Conservation (phyloP, 257 asterid species). For the Handroanthus guayacan region DNA sequence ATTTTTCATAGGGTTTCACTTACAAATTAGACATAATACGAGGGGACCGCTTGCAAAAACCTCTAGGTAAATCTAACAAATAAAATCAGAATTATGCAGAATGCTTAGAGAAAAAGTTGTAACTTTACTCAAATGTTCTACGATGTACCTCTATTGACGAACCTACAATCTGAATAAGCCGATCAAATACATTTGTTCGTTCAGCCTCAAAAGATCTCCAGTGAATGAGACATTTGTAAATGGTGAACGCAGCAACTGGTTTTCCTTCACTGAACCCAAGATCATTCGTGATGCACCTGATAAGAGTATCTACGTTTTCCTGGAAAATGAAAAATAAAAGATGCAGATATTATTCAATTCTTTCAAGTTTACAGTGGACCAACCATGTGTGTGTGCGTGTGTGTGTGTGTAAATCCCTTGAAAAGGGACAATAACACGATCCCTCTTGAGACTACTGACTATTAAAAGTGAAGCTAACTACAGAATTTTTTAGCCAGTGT, state of each 20-base stretch:
- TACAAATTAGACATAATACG: no score
- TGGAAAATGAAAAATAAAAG: conserved; percentile 41
- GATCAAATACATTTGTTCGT: conserved; percentile 82
- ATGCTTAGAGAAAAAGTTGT: neutral
- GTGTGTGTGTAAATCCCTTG: neutral
- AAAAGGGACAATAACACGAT: conserved; percentile 5
- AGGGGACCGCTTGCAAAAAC: no score
- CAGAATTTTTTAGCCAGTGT: neutral
- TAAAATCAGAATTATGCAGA: conserved; percentile 2
- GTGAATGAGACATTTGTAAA: conserved; percentile 79
- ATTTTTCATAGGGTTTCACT: no score
- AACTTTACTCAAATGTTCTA: neutral
- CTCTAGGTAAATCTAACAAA: neutral
- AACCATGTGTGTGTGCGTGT: neutral
- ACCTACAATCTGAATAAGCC: conserved; percentile 81
- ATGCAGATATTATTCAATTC: neutral
- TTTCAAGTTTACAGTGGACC: conserved; percentile 20
- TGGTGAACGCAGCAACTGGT: conserved; percentile 86
- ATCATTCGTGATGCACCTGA: conserved; percentile 62
- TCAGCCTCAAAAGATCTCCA: conserved; percentile 94
- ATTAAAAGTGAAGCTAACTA: neutral
- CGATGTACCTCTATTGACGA: conserved; percentile 77
- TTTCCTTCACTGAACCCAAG: conserved; percentile 91
- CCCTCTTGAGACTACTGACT: neutral
- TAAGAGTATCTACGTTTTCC: conserved; percentile 73